Evolutionary conservation across 2,329 filamentous ascomycete species (phyloP).

Genomic region (Fusarium buxicola): DNA sequence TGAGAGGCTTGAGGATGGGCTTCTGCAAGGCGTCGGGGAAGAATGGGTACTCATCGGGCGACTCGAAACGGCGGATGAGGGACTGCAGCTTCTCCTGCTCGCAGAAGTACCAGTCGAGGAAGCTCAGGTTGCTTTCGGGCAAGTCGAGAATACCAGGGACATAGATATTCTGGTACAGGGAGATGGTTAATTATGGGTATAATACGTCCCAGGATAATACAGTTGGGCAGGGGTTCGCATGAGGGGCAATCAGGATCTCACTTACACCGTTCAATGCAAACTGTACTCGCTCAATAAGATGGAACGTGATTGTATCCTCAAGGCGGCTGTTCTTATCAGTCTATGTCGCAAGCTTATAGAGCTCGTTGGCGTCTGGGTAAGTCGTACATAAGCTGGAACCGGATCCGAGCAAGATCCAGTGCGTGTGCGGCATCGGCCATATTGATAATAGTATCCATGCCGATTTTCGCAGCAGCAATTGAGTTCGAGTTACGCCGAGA

Average conservation of each 20-base stretch:
- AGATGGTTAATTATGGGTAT: slow-evolving; percentile 24
- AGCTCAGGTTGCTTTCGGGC: slow-evolving; percentile 77
- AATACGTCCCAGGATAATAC: slow-evolving; percentile 16
- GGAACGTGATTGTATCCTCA: slow-evolving; percentile 97
- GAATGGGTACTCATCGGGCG: slow-evolving; percentile 97
- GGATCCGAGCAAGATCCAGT: slow-evolving; percentile 89
- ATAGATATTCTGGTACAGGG: slow-evolving; percentile 75
- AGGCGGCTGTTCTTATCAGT: slow-evolving; percentile 74
- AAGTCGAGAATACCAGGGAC: slow-evolving; percentile 81
- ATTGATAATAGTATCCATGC: slow-evolving; percentile 92
- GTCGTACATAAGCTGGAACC: slow-evolving; percentile 89
- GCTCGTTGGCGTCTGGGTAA: background rate
- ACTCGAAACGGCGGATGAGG: slow-evolving; percentile 92
- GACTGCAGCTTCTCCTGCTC: slow-evolving; percentile 94
- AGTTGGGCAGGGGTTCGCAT: slow-evolving; percentile 30
- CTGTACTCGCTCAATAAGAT: slow-evolving; percentile 97
- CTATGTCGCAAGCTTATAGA: background rate
- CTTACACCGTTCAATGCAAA: slow-evolving; percentile 82
- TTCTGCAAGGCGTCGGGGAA: slow-evolving; percentile 84
- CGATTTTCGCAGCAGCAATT: slow-evolving; percentile 14
- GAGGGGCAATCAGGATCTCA: slow-evolving; percentile 11
- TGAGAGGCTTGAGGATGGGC: slow-evolving; percentile 86
- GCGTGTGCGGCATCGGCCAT: slow-evolving; percentile 86
- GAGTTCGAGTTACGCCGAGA: background rate
- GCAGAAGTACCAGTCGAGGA: slow-evolving; percentile 93